Conservation (phyloP, 2,329 filamentous ascomycete genomes). For the Claviceps capensis region DNA sequence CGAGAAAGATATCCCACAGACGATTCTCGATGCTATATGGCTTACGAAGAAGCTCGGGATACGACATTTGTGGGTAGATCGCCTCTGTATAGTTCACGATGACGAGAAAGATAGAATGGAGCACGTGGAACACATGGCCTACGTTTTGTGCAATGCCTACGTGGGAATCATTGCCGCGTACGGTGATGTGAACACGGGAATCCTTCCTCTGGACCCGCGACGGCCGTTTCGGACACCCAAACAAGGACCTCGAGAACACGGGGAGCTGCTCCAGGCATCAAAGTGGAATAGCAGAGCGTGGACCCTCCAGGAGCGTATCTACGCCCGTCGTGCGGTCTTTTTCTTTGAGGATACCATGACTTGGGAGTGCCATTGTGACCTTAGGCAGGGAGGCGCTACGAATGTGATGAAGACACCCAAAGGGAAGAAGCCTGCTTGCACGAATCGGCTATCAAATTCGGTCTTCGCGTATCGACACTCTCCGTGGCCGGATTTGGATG, state of each 20-base stretch:
- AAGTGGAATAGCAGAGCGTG: constrained; percentile 27
- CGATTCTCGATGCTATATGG: constrained; percentile 31
- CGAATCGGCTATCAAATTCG: constrained; percentile 17
- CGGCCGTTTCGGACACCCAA: constrained; percentile 15
- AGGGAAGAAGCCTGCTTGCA: constrained; percentile 20
- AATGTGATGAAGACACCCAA: constrained; percentile 19
- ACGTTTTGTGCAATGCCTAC: constrained; percentile 29
- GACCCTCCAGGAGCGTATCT: constrained; percentile 30
- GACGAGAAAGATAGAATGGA: constrained; percentile 24
- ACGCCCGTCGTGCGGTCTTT: constrained; percentile 28
- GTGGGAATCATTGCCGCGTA: constrained; percentile 30
- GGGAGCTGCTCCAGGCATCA: constrained; percentile 25
- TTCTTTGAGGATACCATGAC: constrained; percentile 29
- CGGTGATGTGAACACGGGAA: constrained; percentile 24
- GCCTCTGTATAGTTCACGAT: constrained; percentile 31
- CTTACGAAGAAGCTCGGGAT: constrained; percentile 28
- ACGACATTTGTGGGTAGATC: constrained; percentile 32
- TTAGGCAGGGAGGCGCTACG: constrained; percentile 23
- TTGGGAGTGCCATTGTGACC: constrained; percentile 33
- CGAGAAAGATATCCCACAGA: constrained; percentile 25
- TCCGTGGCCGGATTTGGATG: constrained; percentile 32
- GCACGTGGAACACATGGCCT: constrained; percentile 31
- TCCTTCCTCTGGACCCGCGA: constrained; percentile 23
- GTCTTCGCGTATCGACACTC: constrained; percentile 25
- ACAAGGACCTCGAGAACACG: constrained; percentile 17